Base-by-base conservation (phyloP, 495 filamentous ascomycete species). In the Penicillium ucsense region DNA sequence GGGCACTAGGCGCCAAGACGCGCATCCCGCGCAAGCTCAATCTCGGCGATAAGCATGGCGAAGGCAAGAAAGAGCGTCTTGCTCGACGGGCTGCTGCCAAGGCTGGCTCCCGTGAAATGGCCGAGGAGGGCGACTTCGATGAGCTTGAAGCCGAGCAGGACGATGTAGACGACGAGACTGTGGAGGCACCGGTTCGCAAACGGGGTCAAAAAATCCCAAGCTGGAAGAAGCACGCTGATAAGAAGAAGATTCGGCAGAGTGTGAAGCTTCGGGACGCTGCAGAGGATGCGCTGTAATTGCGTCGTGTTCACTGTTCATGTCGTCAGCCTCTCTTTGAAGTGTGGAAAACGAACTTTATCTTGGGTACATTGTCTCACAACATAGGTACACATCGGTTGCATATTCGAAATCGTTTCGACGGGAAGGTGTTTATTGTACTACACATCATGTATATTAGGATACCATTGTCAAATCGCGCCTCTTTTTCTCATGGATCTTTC, bases 1-100 rank as follows among this genome's bases (percentile, higher is more conserved):
- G 92, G 92, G 89, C 89, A 5, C 72, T 98, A 3, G 94, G 91
- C 1, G 90, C 89, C 5, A 98, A 97, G 77, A 94, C 88, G 0
- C 74, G 87, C 37, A 75, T 83, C 2, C 52, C 53, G 3, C 70
- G 85, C 47, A 74, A 66, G 35, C 60, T 88, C 38, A 78, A 80
- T 31, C 69, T 88, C 3, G 83, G 84, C 8, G 63, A 72, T 48
- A 77, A 80, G 55, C 63, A 77, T 44, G 78, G 68, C n/a, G 70
- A 75, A 11, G 76, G 75, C 32, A 79, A 67, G 41, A 76, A 75
- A 63, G 59, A 77, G 35, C 58, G 68, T 32, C 40, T 67, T 9
- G 62, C 61, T 38, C 65, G 67, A 27, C 66, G 65, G 6, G 65
- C 66, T 37, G 62, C 57, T 34, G 49, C 43, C 27, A 65, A 62